Percentiles rank a stretch among this genome's conserved stretches.
Evolutionary conservation across 1,284 basidiomycete species (phyloP).

Genomic region (Mycosarcoma mackinlayi): DNA sequence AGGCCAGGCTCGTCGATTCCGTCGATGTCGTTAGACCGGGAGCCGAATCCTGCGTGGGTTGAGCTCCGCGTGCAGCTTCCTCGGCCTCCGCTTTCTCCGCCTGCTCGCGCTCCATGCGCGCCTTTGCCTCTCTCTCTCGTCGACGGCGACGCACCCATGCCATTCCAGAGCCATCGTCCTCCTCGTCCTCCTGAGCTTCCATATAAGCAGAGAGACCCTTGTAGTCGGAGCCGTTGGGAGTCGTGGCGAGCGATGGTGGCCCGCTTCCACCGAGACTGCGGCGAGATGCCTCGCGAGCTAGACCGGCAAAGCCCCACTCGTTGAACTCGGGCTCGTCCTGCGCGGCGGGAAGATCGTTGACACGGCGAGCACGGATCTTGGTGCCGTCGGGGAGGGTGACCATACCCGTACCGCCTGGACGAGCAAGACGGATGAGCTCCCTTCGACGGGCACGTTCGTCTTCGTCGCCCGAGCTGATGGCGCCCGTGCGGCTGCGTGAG

Average conservation of each 20-base stretch:
- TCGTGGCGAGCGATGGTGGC: slow-evolving; percentile 40
- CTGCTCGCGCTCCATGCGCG: slow-evolving; percentile 31
- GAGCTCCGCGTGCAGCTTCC: slow-evolving; percentile 1
- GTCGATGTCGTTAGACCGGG: not conserved
- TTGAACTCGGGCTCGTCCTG: slow-evolving; percentile 50
- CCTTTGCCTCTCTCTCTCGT: slow-evolving; percentile 37
- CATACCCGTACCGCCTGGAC: slow-evolving; percentile 67
- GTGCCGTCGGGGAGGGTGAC: slow-evolving; percentile 66
- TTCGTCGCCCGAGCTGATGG: slow-evolving; percentile 49
- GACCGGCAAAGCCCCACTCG: slow-evolving; percentile 65
- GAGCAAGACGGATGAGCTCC: slow-evolving; percentile 56
- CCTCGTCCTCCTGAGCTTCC: slow-evolving; percentile 35
- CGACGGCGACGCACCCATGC: slow-evolving; percentile 45
- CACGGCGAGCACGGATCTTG: slow-evolving; percentile 61
- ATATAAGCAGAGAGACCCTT: slow-evolving; percentile 32
- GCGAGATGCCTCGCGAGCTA: slow-evolving; percentile 51
- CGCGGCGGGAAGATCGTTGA: slow-evolving; percentile 54
- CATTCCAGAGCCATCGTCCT: slow-evolving; percentile 50
- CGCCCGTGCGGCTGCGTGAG: slow-evolving; percentile 42
- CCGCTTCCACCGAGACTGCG: slow-evolving; percentile 44
- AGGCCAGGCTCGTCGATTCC: not conserved
- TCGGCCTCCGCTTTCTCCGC: slow-evolving; percentile 17
- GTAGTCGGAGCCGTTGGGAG: slow-evolving; percentile 39
- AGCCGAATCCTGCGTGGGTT: not conserved
- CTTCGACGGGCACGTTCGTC: slow-evolving; percentile 57